phyloP scores from a whole-genome alignment of 2,329 filamentous ascomycete species.

The Trichoderma arundinaceum region DNA sequence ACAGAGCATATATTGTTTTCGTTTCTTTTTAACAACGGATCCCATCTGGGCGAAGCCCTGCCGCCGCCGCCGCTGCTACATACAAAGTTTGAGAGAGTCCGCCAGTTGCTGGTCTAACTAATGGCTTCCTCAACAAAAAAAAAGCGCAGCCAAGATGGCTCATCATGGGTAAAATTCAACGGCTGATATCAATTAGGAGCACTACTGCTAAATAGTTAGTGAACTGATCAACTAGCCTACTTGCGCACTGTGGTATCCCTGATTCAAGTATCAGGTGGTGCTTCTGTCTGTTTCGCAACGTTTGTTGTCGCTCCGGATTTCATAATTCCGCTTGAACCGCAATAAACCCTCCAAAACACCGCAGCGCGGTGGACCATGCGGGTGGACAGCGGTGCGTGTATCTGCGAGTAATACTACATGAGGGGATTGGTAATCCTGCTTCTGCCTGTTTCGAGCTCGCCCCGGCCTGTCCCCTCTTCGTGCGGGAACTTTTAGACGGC shows the following conservation, averaged over 20 bases:
- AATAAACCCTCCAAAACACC: slow-evolving; percentile 14
- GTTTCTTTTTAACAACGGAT: neutral
- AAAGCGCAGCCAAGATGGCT: slow-evolving; percentile 13
- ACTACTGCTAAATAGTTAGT: neutral
- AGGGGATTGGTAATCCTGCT: slow-evolving; percentile 29
- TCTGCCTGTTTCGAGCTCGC: slow-evolving; percentile 20
- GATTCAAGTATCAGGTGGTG: neutral
- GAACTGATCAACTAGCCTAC: neutral
- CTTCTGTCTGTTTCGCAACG: neutral
- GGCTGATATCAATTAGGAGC: neutral
- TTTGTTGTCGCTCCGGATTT: neutral
- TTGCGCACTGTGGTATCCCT: neutral
- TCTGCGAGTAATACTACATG: slow-evolving; percentile 22
- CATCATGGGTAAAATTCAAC: neutral
- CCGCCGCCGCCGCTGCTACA: neutral
- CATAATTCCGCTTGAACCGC: slow-evolving; percentile 26
- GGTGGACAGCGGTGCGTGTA: neutral
- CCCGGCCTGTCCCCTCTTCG: slow-evolving; percentile 20
- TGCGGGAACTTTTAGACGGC: slow-evolving; percentile 30
- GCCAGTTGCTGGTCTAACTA: neutral
- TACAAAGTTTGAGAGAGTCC: slow-evolving; percentile 1
- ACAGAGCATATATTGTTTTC: neutral
- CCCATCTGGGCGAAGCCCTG: neutral
- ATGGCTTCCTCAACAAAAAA: neutral
- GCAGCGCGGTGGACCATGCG: slow-evolving; percentile 11